Percentiles rank a stretch among this genome's conserved stretches.
Conservation (phyloP, 2,329 filamentous ascomycete genomes). For the Paracoccidioides lutzii region DNA sequence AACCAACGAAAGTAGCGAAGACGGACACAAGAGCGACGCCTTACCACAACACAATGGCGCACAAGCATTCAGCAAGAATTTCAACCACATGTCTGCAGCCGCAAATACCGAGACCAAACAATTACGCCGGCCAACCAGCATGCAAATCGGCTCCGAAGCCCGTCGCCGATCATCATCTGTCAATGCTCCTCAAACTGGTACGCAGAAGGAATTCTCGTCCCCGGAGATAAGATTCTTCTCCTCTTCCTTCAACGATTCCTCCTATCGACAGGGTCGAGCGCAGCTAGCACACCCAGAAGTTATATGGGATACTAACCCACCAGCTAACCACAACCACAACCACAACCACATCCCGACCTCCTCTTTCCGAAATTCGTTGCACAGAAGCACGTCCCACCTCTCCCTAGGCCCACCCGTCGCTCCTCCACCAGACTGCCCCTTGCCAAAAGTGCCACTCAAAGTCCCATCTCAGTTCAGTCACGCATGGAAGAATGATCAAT, state of each 20-base stretch:
- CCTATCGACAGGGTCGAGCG: neutral
- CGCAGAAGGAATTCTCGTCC: neutral
- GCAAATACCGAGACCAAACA: neutral
- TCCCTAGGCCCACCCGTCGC: slow-evolving; percentile 15
- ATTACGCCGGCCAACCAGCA: slow-evolving; percentile 1
- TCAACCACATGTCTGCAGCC: neutral
- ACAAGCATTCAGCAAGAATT: neutral
- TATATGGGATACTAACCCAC: neutral
- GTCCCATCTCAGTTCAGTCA: neutral
- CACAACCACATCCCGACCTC: neutral
- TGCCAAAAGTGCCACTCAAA: slow-evolving; percentile 15
- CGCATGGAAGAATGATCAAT: neutral
- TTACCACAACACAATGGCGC: neutral
- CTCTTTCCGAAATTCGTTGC: slow-evolving; percentile 4
- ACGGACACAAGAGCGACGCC: neutral
- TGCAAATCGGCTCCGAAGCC: slow-evolving; percentile 1
- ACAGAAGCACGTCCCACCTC: slow-evolving; percentile 14
- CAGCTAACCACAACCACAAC: neutral
- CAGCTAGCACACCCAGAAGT: neutral
- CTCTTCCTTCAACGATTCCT: neutral
- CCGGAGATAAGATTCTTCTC: neutral
- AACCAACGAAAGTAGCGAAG: neutral
- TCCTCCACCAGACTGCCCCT: slow-evolving; percentile 17
- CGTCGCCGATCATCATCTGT: neutral
- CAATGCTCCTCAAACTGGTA: neutral